These are phyloP conservation scores for Xylaria sp. DNA, from an alignment of 2,329 filamentous ascomycete genomes.

Conservation along the genomic window DNA sequence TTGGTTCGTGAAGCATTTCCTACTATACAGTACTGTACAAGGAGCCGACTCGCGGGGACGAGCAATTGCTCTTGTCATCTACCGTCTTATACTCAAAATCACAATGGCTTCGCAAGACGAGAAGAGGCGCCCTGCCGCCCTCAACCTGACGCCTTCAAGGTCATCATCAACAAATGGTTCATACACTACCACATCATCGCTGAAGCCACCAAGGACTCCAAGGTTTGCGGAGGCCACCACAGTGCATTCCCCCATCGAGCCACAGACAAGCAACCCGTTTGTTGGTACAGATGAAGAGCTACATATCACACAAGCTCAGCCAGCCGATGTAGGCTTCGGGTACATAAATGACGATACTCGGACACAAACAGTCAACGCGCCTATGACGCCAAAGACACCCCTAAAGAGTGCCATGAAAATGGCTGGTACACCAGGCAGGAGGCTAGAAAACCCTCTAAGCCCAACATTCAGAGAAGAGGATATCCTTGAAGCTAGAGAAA, in stretches of 20 bases:
- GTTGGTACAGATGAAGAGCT: conserved; percentile 57
- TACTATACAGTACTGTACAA: conserved; percentile 25
- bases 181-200: conserved; percentile 58
- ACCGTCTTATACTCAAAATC: conserved; percentile 35
- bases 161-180: conserved; percentile 56
- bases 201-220: conserved; percentile 74
- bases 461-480: conserved; percentile 92
- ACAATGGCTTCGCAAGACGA: conserved; percentile 52
- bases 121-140: conserved; percentile 61
- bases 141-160: conserved; percentile 58
- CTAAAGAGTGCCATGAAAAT: conserved; percentile 90
- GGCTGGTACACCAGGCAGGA: conserved; percentile 78
- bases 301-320: conserved; percentile 68
- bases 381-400: conserved; percentile 74
- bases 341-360: conserved; percentile 71
- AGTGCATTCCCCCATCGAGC: conserved; percentile 77
- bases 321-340: conserved; percentile 89
- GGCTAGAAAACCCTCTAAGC: conserved; percentile 78
- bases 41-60: conserved; percentile 43
- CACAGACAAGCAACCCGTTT: conserved; percentile 58
- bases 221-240: conserved; percentile 83
- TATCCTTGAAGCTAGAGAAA: conserved; percentile 82
- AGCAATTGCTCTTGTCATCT: conserved; percentile 44
- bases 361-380: conserved; percentile 64
- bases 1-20: conserved; percentile 38